Percentiles rank a stretch among this genome's conserved stretches.
Evolutionary conservation across 164 flowering plant species (phyloP).

Genomic region (Dillenia turbinata): DNA sequence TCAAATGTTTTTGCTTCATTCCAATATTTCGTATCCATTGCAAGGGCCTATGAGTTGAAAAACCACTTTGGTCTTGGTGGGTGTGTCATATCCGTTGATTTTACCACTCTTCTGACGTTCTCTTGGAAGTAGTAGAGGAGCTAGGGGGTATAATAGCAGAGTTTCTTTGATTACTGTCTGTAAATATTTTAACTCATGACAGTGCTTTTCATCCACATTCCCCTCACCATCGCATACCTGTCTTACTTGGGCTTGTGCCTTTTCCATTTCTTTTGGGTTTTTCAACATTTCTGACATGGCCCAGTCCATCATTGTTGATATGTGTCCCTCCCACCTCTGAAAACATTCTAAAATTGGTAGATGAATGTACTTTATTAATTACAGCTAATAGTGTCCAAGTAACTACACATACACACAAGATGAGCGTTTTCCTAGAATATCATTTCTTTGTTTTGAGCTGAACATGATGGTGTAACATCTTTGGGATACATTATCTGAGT

Average conservation of each 20-base stretch:
- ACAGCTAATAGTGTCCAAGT: too few species aligned
- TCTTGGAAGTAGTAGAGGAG: constrained; percentile 16
- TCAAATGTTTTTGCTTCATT: neutral
- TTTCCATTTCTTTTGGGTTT: constrained; percentile 6
- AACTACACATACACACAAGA: too few species aligned
- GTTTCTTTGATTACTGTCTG: constrained; percentile 12
- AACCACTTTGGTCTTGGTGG: constrained; percentile 6
- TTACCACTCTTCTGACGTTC: constrained; percentile 13
- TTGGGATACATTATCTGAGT: too few species aligned
- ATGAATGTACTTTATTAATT: too few species aligned
- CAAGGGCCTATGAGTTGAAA: constrained; percentile 8
- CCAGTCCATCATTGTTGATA: constrained; percentile 16
- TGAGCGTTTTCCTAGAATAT: too few species aligned
- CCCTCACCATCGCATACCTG: neutral
- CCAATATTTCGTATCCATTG: constrained; percentile 25
- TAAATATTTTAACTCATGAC: constrained; percentile 6
- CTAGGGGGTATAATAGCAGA: constrained; percentile 12
- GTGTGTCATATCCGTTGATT: constrained; percentile 11
- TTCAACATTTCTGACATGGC: constrained; percentile 18
- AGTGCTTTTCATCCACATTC: constrained; percentile 5
- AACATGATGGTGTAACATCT: too few species aligned
- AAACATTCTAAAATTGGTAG: constrained; percentile 12
- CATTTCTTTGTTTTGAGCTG: too few species aligned
- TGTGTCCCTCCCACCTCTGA: constrained; percentile 10
- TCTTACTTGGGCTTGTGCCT: constrained; percentile 16